A percentile compares a stretch with the other conserved stretches of the same genome.
These are phyloP conservation scores for Hyaloperonospora arabidopsidis DNA, from an alignment of 352 stramenopile genomes.

Conservation along the genomic window DNA sequence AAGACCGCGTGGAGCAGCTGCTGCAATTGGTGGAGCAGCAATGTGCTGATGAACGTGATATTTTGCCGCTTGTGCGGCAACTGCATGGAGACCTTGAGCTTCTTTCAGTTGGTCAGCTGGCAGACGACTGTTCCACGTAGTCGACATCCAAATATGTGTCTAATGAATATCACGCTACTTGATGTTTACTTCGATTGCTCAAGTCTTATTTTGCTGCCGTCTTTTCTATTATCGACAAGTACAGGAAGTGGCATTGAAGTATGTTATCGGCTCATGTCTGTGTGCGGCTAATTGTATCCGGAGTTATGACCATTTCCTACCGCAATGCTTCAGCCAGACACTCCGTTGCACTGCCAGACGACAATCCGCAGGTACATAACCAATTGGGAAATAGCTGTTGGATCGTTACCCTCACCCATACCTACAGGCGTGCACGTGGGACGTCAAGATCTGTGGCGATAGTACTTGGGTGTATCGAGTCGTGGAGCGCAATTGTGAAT, in stretches of 20 bases:
- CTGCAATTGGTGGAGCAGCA: slow-evolving; percentile 25
- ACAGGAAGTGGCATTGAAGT: background rate
- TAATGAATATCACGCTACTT: background rate
- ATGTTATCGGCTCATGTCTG: slow-evolving; percentile 1
- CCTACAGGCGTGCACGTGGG: slow-evolving; percentile 46
- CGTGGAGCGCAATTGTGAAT: slow-evolving; percentile 36
- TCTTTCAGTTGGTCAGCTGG: slow-evolving; percentile 30
- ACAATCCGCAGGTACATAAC: slow-evolving; percentile 34
- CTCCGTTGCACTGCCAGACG: slow-evolving; percentile 8
- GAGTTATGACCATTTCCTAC: slow-evolving; percentile 3
- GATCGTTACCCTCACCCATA: background rate
- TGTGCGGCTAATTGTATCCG: slow-evolving; percentile 1
- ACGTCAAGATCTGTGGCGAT: slow-evolving; percentile 53
- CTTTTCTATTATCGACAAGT: slow-evolving; percentile 2
- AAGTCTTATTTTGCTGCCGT: slow-evolving; percentile 13
- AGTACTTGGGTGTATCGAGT: slow-evolving; percentile 59
- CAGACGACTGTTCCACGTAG: slow-evolving; percentile 17
- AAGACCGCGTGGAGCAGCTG: slow-evolving; percentile 22
- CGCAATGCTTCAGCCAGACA: background rate
- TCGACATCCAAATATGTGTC: slow-evolving; percentile 3
- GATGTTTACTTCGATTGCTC: background rate
- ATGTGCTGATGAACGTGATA: slow-evolving; percentile 25
- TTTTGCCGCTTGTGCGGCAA: slow-evolving; percentile 38
- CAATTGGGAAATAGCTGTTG: background rate
- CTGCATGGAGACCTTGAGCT: slow-evolving; percentile 54